Base-by-base conservation (phyloP, 2,329 filamentous ascomycete genomes). In the Diaporthe sp. region DNA sequence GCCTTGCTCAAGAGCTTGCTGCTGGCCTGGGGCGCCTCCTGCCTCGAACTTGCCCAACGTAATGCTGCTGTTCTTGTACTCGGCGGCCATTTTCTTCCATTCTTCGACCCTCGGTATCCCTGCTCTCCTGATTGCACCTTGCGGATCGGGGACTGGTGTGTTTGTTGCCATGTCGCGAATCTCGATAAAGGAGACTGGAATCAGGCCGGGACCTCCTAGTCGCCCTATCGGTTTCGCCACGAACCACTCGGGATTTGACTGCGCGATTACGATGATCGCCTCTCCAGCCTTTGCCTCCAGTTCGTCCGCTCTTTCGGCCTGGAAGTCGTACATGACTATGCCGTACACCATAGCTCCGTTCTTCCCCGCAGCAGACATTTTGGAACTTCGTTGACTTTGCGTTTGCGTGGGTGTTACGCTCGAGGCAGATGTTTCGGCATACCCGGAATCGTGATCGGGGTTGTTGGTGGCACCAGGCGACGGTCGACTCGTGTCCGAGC, bases 31-130 rank as follows among this genome's bases (percentile, higher is more conserved):
- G 17, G 80, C 79, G 28, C 82, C 83, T 73, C 90, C 88, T 75
- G 86, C 88, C 80, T 96, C 95, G 79, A 97, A 96, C 85, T 96
- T 98, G 79, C 97, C 97, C 57, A 99, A 87, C 0, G 96, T 96
- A 82, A 99, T 98, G 85, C 97, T 98, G 84, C 96, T 98, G 83
- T 98, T 98, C 88, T 99, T 99, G 86, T 99, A 99, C 78, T 98
- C 96, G 74, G 96, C 96, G 0, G 97, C 96, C 95, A 98, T 98
- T 86, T 97, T 98, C 88, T 99, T 99, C 97, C 97, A 99, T 81
- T 99, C 97, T 82, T 99, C 97, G 4, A 99, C 97, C 81, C 93
- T 94, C 17, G 97, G 97, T 10, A 99, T 96, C 28, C 96, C 96
- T 2, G 97, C 97, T 80, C 93, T 92, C 80, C 92, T 91, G 74